Evolutionary conservation across 371 early-diverging fungal genomes (phyloP).

Genomic region (Sporodiniella umbellata): DNA sequence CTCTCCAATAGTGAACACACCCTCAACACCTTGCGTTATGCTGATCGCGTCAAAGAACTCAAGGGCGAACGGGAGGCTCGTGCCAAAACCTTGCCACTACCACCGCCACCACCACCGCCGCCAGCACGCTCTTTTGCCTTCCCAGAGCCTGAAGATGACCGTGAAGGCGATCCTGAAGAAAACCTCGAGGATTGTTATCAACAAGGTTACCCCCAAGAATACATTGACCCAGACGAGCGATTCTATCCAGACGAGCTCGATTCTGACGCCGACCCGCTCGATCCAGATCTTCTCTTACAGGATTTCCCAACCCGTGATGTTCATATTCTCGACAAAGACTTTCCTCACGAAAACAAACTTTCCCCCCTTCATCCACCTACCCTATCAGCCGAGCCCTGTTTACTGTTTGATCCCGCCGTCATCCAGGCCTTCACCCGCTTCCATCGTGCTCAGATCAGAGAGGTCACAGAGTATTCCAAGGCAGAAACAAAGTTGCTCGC

Average conservation of each 20-base stretch:
- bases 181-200: slow-evolving; percentile 29
- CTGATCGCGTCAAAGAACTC: slow-evolving; percentile 92
- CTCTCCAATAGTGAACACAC: slow-evolving; percentile 95
- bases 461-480: slow-evolving; percentile 76
- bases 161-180: slow-evolving; percentile 26
- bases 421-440: slow-evolving; percentile 74
- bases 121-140: no score
- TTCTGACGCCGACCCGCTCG: slow-evolving; percentile 28
- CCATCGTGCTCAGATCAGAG: slow-evolving; percentile 79
- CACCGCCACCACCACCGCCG: slow-evolving; percentile 6
- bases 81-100: neutral
- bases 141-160: slow-evolving; percentile 23
- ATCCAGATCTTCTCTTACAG: slow-evolving; percentile 36
- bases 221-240: no score
- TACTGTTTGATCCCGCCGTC: slow-evolving; percentile 27
- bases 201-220: no score
- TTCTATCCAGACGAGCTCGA: slow-evolving; percentile 33
- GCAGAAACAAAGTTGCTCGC: slow-evolving; percentile 80
- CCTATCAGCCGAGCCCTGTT: slow-evolving; percentile 9
- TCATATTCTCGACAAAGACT: slow-evolving; percentile 47
- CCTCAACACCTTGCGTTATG: slow-evolving; percentile 98
- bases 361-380: slow-evolving; percentile 4
- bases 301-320: slow-evolving; percentile 51
- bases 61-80: slow-evolving; percentile 60
- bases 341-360: slow-evolving; percentile 38